Evolutionary conservation across 139 green algal species (phyloP), one percentile per base, ranked within the genome.

Genomic region (Tetraselmis striata): DNA sequence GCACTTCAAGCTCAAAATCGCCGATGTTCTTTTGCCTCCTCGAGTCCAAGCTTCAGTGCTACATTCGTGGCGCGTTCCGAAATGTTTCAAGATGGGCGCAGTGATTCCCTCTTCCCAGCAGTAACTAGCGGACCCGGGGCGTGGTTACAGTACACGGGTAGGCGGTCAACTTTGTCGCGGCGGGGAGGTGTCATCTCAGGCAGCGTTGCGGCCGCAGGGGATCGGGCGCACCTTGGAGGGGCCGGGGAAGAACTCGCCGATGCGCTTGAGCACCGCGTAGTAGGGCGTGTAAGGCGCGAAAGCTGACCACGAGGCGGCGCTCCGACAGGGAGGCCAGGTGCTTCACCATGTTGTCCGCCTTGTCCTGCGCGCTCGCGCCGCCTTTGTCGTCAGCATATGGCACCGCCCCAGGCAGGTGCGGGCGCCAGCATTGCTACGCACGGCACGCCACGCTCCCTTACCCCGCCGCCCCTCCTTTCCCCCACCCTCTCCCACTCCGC

Each of bases 201-300:
- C 28, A 77, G 5, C 5, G 5, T 30, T 30, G 24, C 27, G 23
- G 28, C 24, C 5, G 74, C 28, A 2, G 22, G 26, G 5, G 24
- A 26, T 28, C 1, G 30, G 1, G 18, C 85, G 2, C 32, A 91
- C 89, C 90, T 98, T 98, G 59, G 90, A 94, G 22, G 95, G 94
- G 0, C 96, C 96, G 0, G 96, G 97, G 88, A 99, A 99, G 27
- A 99, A 91, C 89, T 99, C 96, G 0, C 96, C 97, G 23, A 99
- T 95, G 85, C 96, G 92, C 90, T 98, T 97, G 30, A 98, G 89
- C 22, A 95, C 79, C 0, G 86, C 83, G 84, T 96, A 96, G 22
- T 82, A 85, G 0, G 90, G 85, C 1, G 95, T 98, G 78, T 98
- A 95, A 78, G 97, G 97, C 1, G 97, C 97, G n/a, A 84, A 99